Conservation (phyloP, 495 filamentous ascomycete species). For the Lophiotrema nucula region DNA sequence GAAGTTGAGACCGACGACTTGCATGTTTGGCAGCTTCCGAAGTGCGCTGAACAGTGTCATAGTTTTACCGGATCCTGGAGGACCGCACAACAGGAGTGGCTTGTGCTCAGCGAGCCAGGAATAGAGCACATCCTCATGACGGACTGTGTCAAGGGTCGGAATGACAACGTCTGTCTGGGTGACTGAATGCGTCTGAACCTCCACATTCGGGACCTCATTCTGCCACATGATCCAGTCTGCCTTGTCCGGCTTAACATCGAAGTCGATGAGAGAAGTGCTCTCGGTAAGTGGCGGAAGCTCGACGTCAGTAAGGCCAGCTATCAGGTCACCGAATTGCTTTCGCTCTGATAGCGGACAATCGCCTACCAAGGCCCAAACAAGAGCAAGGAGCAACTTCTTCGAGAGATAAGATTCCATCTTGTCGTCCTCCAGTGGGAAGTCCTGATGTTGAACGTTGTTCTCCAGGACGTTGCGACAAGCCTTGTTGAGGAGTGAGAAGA, state of each 20-base stretch:
- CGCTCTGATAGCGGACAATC: conserved; percentile 89
- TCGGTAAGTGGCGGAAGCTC: conserved; percentile 74
- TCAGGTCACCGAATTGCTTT: conserved; percentile 79
- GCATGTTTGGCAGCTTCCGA: conserved; percentile 95
- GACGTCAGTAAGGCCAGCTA: conserved; percentile 76
- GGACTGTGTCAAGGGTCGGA: conserved; percentile 91
- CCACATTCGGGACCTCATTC: conserved; percentile 85
- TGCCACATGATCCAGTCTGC: conserved; percentile 92
- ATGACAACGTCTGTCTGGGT: conserved; percentile 98
- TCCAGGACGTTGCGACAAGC: conserved; percentile 86
- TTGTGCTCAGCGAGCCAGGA: conserved; percentile 99
- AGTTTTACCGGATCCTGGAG: conserved; percentile 97
- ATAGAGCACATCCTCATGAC: conserved; percentile 96
- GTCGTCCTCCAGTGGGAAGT: conserved; percentile 87
- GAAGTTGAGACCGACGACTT: conserved; percentile 98
- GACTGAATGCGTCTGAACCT: conserved; percentile 96
- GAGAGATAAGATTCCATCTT: conserved; percentile 85
- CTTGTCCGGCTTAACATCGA: conserved; percentile 80
- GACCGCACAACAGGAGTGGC: conserved; percentile 91
- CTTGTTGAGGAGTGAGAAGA: conserved; percentile 95
- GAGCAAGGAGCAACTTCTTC: conserved; percentile 86
- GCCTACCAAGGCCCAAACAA: conserved; percentile 92
- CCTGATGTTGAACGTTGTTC: conserved; percentile 88
- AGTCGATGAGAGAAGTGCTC: conserved; percentile 86
- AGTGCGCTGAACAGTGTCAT: conserved; percentile 99